phyloP scores from a whole-genome alignment of 2,329 filamentous ascomycete genomes.

The Neoscytalidium dimidiatum region DNA sequence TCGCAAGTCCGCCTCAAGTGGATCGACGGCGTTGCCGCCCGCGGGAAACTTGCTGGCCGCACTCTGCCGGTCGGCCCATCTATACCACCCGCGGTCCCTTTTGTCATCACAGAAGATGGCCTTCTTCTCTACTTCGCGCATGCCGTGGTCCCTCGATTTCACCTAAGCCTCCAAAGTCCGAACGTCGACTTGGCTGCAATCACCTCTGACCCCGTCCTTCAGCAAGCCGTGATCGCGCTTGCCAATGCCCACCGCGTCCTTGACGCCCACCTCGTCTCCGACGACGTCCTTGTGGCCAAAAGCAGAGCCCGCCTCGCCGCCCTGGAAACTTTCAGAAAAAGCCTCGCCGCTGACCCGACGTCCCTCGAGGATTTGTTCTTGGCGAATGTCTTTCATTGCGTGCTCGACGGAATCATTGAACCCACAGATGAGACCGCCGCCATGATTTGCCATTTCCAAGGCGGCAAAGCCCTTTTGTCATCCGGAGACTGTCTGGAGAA shows the following conservation, averaged over 20 bases:
- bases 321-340: neutral
- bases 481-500: neutral
- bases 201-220: neutral
- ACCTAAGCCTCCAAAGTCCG: neutral
- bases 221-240: neutral
- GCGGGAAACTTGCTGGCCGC: neutral
- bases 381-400: conserved; percentile 1
- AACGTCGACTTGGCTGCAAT: neutral
- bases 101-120: neutral
- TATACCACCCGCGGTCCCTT: neutral
- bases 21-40: neutral
- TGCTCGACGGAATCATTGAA: neutral
- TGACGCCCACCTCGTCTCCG: neutral
- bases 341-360: neutral
- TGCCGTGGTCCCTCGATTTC: neutral
- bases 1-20: neutral
- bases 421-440: neutral
- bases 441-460: neutral
- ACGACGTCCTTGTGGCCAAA: neutral
- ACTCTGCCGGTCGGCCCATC: neutral
- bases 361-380: neutral
- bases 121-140: neutral
- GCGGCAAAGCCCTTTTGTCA: neutral
- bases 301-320: neutral
- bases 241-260: neutral